phyloP scores from a whole-genome alignment of 257 asterid genomes.

The Oldenlandia corymbosa region DNA sequence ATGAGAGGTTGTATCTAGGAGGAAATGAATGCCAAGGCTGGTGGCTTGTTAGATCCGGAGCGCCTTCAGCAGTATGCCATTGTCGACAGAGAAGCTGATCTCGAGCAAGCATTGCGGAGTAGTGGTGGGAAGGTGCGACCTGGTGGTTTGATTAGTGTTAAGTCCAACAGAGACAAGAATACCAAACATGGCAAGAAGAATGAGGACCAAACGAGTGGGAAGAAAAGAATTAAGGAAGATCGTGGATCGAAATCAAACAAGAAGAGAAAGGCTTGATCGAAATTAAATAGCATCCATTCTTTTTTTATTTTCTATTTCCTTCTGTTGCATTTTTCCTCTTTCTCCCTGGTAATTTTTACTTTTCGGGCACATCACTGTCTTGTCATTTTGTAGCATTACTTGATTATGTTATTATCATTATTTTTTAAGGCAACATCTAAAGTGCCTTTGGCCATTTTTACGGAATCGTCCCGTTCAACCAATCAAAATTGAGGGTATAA shows the following conservation, averaged over 20 bases:
- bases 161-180: constrained; percentile 37
- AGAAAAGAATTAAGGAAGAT: constrained; percentile 54
- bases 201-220: constrained; percentile 28
- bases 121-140: constrained; percentile 40
- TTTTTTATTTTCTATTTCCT: too few species aligned
- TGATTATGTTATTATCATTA: too few species aligned
- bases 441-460: too few species aligned
- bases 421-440: too few species aligned
- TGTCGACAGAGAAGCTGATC: constrained; percentile 58
- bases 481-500: too few species aligned
- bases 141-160: constrained; percentile 57
- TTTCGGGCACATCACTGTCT: too few species aligned
- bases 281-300: too few species aligned
- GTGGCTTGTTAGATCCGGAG: constrained; percentile 47
- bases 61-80: constrained; percentile 66
- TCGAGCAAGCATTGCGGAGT: constrained; percentile 66
- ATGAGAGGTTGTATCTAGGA: constrained; percentile 31
- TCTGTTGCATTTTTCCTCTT: too few species aligned
- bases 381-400: too few species aligned
- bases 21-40: constrained; percentile 45
- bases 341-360: too few species aligned
- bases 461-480: too few species aligned
- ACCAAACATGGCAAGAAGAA: constrained; percentile 30
- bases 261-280: constrained; percentile 38
- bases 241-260: constrained; percentile 52